These are phyloP conservation scores for Pichia sp. DNA, from an alignment of 1,139 yeast genomes.

Conservation along the genomic window DNA sequence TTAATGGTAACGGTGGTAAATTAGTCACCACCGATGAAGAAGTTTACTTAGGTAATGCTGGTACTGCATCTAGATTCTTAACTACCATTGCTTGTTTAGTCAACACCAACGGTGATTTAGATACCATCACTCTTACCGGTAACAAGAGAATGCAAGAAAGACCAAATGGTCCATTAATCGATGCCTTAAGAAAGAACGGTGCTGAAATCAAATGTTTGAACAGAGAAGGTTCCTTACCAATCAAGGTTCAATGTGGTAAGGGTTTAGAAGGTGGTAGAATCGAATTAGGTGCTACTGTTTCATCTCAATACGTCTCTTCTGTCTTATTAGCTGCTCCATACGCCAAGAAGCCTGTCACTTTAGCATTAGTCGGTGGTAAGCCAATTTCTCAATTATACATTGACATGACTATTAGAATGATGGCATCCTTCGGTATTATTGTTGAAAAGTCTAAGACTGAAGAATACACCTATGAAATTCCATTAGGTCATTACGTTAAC, in stretches of 20 bases:
- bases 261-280: conserved; percentile 89
- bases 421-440: conserved; percentile 82
- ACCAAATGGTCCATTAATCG: conserved; percentile 96
- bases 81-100: conserved; percentile 90
- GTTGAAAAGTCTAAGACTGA: conserved; percentile 74
- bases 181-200: conserved; percentile 83
- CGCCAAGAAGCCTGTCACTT: conserved; percentile 83
- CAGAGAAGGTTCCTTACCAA: conserved; percentile 80
- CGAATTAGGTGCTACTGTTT: conserved; percentile 92
- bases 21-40: conserved; percentile 58
- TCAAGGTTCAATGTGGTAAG: conserved; percentile 65
- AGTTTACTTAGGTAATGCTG: conserved; percentile 93
- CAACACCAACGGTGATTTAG: conserved; percentile 40
- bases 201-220: conserved; percentile 70
- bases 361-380: conserved; percentile 90
- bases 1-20: conserved; percentile 85
- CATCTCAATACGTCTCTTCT: conserved; percentile 97
- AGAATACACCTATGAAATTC: conserved; percentile 85
- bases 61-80: conserved; percentile 95
- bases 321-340: conserved; percentile 98
- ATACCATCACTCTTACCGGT: conserved; percentile 75
- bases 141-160: conserved; percentile 97
- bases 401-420: conserved; percentile 96
- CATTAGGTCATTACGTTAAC: conserved; percentile 74
- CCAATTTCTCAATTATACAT: conserved; percentile 95